phyloP scores from a whole-genome alignment of 78 protist genomes.

The slime mould (Dictyostelium discoideum) region DNA sequence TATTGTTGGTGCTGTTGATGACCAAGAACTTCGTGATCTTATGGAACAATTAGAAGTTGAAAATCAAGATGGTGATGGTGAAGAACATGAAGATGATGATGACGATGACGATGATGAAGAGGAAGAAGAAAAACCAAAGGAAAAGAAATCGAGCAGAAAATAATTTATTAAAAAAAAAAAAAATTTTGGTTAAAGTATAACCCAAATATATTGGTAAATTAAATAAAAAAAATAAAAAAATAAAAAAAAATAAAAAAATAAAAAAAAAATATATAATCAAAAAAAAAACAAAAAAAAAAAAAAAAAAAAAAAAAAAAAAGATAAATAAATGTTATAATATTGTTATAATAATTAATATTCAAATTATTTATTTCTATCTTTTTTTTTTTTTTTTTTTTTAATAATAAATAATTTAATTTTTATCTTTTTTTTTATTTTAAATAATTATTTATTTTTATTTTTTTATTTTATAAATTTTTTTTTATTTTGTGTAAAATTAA shows the following conservation, averaged over 20 bases:
- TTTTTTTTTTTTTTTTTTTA: too few species aligned
- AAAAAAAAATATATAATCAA: not conserved
- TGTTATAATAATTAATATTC: too few species aligned
- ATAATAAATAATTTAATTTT: too few species aligned
- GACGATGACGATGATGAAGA: slow-evolving; percentile 53
- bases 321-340: too few species aligned
- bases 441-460: too few species aligned
- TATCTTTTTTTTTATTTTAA: too few species aligned
- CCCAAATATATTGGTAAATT: not conserved
- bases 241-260: not conserved
- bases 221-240: not conserved
- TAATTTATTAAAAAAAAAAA: not conserved
- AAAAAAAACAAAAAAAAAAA: not conserved
- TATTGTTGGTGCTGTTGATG: slow-evolving; percentile 81
- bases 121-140: slow-evolving; percentile 30
- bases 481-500: not conserved
- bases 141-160: slow-evolving; percentile 10
- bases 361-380: too few species aligned
- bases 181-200: not conserved
- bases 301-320: not conserved
- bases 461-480: too few species aligned
- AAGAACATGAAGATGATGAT: slow-evolving; percentile 47
- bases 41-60: slow-evolving; percentile 73
- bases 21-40: slow-evolving; percentile 64
- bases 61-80: slow-evolving; percentile 85